Base-by-base conservation (phyloP, 2,329 filamentous ascomycete genomes). In the Colletotrichum costaricense region DNA sequence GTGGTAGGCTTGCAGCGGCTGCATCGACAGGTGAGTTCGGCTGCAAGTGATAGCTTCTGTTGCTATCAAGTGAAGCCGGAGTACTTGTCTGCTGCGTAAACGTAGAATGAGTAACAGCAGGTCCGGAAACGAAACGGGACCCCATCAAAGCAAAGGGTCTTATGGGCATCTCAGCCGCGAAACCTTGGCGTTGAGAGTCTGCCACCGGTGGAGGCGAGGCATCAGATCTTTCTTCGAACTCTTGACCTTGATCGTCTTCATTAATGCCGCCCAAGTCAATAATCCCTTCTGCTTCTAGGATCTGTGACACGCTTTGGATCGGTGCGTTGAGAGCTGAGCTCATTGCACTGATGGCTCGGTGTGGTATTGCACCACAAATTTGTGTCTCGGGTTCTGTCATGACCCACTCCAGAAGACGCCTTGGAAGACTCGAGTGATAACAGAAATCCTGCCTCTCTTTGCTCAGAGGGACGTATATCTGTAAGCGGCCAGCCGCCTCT, bases 371-470 rank as follows among this genome's bases (percentile, higher is more conserved):
- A 28, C 52, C 46, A 30, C 35, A 58, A n/a, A 68, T 62, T 24
- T 74, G 56, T 0, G 76, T 77, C 2, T 22, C 24, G 0, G 75
- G 74, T 24, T 81, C 77, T 11, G 74, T 78, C 81, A 84, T 83
- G 49, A 85, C 76, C 82, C 82, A 84, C 14, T 77, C 68, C 0
- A 80, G 74, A 1, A 85, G 75, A 0, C 70, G 76, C 8, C 75
- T 69, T 0, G 81, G 77, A 2, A 85, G 79, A 1, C 58, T 52
- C 0, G 75, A 76, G 9, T 69, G 74, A 72, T 81, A 83, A 64
- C 77, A 80, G 6, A 79, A 74, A 4, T 78, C 75, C 56, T 81
- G 82, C 0, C 70, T 60, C 9, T 76, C 74, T 16, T 75, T 75
- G 9, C 79, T 67, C 2, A 72, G 72, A 0, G 83, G 83, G 0